Evolutionary conservation across 2,329 filamentous ascomycete species (phyloP).

Genomic region (Xylariaceae sp.): DNA sequence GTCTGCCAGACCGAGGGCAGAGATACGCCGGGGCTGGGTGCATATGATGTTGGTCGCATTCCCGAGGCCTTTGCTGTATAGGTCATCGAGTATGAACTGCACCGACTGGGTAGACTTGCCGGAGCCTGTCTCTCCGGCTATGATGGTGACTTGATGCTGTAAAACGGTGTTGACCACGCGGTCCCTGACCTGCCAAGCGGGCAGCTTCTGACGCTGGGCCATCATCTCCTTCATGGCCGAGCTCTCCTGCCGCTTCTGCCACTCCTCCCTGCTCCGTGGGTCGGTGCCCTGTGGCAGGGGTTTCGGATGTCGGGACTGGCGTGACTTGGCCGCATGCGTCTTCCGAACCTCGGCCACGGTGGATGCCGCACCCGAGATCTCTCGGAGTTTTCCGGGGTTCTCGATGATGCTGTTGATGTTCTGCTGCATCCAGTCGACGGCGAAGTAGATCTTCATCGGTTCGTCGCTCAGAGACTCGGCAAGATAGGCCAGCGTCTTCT

Average conservation of each 20-base stretch:
- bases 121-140: conserved; percentile 93
- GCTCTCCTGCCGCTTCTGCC: conserved; percentile 61
- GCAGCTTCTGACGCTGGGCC: conserved; percentile 63
- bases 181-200: conserved; percentile 81
- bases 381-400: conserved; percentile 74
- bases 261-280: conserved; percentile 57
- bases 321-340: conserved; percentile 27
- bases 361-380: conserved; percentile 74
- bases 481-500: conserved; percentile 68
- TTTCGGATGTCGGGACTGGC: conserved; percentile 44
- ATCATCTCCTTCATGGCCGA: conserved; percentile 71
- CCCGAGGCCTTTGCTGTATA: conserved; percentile 72
- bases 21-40: conserved; percentile 91
- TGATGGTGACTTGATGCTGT: conserved; percentile 83
- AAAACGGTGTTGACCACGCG: conserved; percentile 71
- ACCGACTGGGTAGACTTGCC: conserved; percentile 97
- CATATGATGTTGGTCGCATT: conserved; percentile 83
- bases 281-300: conserved; percentile 61
- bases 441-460: conserved; percentile 81
- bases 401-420: conserved; percentile 78
- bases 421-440: conserved; percentile 87
- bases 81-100: conserved; percentile 89
- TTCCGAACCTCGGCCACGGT: conserved; percentile 53
- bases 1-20: conserved; percentile 87
- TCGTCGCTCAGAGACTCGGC: conserved; percentile 68